Evolutionary conservation across 495 filamentous ascomycete genomes (phyloP).

Genomic region (Aspergillus funiculosus): DNA sequence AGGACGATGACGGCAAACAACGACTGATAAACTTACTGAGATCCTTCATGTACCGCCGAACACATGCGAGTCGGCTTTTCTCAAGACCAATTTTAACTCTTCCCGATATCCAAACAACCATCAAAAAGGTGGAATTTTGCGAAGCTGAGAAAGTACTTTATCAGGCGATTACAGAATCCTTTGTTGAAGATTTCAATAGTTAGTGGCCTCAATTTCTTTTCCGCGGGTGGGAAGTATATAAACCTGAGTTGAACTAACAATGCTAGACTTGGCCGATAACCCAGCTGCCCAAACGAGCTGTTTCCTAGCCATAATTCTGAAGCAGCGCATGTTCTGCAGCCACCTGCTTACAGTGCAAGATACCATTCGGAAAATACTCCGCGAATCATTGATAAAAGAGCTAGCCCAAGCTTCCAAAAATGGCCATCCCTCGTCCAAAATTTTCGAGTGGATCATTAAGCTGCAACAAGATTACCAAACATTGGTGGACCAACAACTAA

Average conservation of each 20-base stretch:
- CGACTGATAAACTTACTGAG: slow-evolving; percentile 38
- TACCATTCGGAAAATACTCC: slow-evolving; percentile 38
- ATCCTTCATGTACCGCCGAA: slow-evolving; percentile 49
- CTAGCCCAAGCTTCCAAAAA: slow-evolving; percentile 11
- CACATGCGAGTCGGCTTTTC: slow-evolving; percentile 48
- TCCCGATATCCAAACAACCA: slow-evolving; percentile 37
- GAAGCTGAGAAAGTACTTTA: slow-evolving; percentile 47
- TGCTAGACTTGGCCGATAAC: background rate
- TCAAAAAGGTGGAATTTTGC: slow-evolving; percentile 37
- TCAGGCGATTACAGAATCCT: slow-evolving; percentile 32
- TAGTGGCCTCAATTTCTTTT: background rate
- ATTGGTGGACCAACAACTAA: background rate
- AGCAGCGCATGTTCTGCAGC: slow-evolving; percentile 47
- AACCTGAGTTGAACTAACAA: background rate
- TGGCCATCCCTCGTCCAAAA: slow-evolving; percentile 11
- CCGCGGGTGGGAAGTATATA: background rate
- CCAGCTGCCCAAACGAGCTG: slow-evolving; percentile 17
- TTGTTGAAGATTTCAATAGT: slow-evolving; percentile 34
- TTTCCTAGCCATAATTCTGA: slow-evolving; percentile 36
- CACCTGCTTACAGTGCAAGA: slow-evolving; percentile 47
- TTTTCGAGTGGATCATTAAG: slow-evolving; percentile 6
- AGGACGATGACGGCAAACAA: slow-evolving; percentile 19
- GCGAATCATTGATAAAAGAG: slow-evolving; percentile 32
- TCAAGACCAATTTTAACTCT: slow-evolving; percentile 50
- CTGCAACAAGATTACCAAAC: background rate